Evolutionary conservation across 768 basidiomycete genomes (phyloP), one percentile per base, ranked within the genome.

Genomic region (Lepiota venenata): DNA sequence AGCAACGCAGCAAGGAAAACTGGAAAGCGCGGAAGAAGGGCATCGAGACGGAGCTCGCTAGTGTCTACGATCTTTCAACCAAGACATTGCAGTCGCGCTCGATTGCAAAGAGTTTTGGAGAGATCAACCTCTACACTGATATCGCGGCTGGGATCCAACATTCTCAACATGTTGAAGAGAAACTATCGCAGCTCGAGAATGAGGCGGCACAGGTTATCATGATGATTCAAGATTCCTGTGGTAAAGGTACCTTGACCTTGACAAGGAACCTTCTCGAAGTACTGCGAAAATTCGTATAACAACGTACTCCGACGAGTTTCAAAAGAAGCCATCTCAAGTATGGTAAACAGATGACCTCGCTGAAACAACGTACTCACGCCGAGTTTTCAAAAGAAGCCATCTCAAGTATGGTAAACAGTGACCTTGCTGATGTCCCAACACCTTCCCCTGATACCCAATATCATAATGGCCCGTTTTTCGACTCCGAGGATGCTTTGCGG

Each of bases 201-300:
- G 51, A 63, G 6, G 64, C 71, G 1, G 62, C 66, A 0, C 2
- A 4, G 9, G 48, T 69, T 18, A 65, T 71, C 12, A 44, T 46
- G 11, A n/a, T 52, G 15, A 58, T 67, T 14, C 63, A 66, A 21
- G 16, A 35, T 1, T 21, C 14, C 8, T 29, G 7, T 27, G 16
- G 29, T 25, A 18, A 21, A 7, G 29, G 40, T 12, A 20, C 14
- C 1, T 59, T 69, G 21, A 43, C 53, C 15, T n/a, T 71, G n/a
- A 60, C 65, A 18, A 55, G 72, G 25, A 59, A 59, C 16, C 60
- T 63, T 12, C 58, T 74, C 2, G 63, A 68, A 7, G 60, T 50
- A 4, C 53, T 74, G 29, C 61, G 70, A 2, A 73, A 70, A 56
- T 73, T 74, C 48, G 58, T 73, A 7, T 71, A n/a, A n/a, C n/a